phyloP scores from a whole-genome alignment of 495 filamentous ascomycete species.

The Rostrohypoxylon terebratum region DNA sequence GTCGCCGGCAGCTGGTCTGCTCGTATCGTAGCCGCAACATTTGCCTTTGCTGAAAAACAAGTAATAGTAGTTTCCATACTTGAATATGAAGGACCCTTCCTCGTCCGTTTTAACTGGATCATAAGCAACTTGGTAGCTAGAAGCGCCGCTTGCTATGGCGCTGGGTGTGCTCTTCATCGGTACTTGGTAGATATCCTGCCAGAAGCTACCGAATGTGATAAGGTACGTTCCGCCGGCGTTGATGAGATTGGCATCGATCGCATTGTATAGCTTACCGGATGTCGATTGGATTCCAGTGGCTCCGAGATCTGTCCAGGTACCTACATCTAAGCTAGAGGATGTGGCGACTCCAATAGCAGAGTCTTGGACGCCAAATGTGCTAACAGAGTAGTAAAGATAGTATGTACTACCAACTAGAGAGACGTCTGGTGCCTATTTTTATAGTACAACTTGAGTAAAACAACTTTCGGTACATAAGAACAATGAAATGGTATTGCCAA shows the following conservation, averaged over 20 bases:
- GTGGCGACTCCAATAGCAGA: slow-evolving; percentile 76
- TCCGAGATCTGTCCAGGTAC: slow-evolving; percentile 70
- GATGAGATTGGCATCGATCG: slow-evolving; percentile 76
- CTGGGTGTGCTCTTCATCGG: slow-evolving; percentile 59
- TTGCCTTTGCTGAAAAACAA: slow-evolving; percentile 72
- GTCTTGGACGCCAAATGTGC: slow-evolving; percentile 70
- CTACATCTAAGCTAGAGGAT: slow-evolving; percentile 68
- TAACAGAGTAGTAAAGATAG: slow-evolving; percentile 79
- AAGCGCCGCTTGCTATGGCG: slow-evolving; percentile 42
- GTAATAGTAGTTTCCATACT: slow-evolving; percentile 70
- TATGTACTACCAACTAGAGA: slow-evolving; percentile 66
- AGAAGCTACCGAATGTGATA: slow-evolving; percentile 77
- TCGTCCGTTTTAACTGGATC: slow-evolving; percentile 64
- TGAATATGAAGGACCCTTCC: slow-evolving; percentile 70
- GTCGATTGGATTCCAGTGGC: slow-evolving; percentile 62
- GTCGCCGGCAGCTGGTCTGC: slow-evolving; percentile 63
- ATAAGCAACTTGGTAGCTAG: slow-evolving; percentile 65
- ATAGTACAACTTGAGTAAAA: neutral
- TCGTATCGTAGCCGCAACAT: slow-evolving; percentile 68
- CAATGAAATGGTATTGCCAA: neutral
- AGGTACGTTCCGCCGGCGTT: slow-evolving; percentile 57
- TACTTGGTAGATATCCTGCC: slow-evolving; percentile 74
- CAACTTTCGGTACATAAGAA: neutral
- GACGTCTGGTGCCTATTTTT: slow-evolving; percentile 73
- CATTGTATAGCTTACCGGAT: slow-evolving; percentile 67